Conservation (phyloP, 495 filamentous ascomycete genomes). For the Trichoderma gamsii region DNA sequence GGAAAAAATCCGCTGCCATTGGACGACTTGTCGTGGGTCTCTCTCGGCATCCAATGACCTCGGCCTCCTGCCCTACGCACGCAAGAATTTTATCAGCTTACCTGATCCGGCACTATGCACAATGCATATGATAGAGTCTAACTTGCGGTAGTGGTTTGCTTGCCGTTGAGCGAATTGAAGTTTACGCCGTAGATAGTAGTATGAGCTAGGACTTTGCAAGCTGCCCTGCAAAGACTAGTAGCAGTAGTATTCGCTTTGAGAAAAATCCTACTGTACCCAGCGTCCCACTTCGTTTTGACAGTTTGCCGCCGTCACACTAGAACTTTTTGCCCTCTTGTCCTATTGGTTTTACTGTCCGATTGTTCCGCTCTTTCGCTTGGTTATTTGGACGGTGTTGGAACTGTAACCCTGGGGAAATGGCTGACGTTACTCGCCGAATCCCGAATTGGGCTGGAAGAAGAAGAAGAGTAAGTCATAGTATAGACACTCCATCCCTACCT, state of each 20-base stretch:
- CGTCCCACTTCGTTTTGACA: too few relatives aligned
- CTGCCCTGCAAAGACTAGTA: too few relatives aligned
- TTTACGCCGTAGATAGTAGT: neutral
- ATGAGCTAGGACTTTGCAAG: neutral
- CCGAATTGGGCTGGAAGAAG: neutral
- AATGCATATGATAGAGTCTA: constrained; percentile 9
- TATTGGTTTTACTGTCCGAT: neutral
- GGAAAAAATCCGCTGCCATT: neutral
- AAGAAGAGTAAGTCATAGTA: neutral
- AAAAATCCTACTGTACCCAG: too few relatives aligned
- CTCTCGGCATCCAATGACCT: constrained; percentile 12
- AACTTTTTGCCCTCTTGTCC: neutral
- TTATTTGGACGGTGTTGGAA: neutral
- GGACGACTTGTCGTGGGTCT: constrained; percentile 1
- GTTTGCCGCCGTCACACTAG: neutral
- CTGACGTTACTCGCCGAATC: constrained; percentile 1
- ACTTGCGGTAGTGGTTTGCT: neutral
- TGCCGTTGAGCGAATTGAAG: neutral
- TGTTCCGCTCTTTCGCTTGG: neutral
- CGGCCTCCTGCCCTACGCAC: constrained; percentile 12
- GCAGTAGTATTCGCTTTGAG: too few relatives aligned
- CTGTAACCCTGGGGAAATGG: neutral
- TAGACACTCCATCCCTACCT: too few relatives aligned
- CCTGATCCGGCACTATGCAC: neutral
- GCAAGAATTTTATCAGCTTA: constrained; percentile 11